Evolutionary conservation across 164 flowering plant genomes (phyloP).

Genomic region (Protea cynaroides): DNA sequence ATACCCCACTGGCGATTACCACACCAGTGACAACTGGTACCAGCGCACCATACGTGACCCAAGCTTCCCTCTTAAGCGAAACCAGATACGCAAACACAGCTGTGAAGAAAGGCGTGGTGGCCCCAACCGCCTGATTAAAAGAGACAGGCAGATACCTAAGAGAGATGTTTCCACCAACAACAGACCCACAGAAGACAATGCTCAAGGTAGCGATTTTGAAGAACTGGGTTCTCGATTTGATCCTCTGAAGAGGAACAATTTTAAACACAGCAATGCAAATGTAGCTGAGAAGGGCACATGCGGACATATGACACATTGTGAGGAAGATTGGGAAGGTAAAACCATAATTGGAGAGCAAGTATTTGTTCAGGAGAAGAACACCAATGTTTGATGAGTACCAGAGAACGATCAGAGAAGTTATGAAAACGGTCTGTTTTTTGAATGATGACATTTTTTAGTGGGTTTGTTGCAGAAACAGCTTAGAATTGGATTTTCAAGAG

Average conservation of each 20-base stretch:
- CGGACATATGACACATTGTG: constrained; percentile 84
- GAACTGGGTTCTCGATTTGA: constrained; percentile 60
- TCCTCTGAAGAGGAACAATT: constrained; percentile 49
- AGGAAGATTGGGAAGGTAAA: constrained; percentile 73
- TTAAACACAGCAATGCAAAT: constrained; percentile 47
- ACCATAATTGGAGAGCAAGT: constrained; percentile 57
- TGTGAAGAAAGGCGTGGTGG: constrained; percentile 78
- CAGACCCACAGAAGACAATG: constrained; percentile 66
- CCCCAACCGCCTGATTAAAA: constrained; percentile 80
- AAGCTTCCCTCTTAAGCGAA: constrained; percentile 64
- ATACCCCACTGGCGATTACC: constrained; percentile 81
- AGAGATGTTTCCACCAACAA: constrained; percentile 78
- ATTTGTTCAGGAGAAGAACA: constrained; percentile 72
- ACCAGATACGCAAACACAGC: constrained; percentile 64
- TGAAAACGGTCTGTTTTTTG: constrained; percentile 33
- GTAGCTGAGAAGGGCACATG: constrained; percentile 69
- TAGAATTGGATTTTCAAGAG: neutral
- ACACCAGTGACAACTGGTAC: constrained; percentile 76
- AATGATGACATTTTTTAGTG: constrained; percentile 10
- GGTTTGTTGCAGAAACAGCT: neutral
- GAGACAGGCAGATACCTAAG: constrained; percentile 70
- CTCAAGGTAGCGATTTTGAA: constrained; percentile 56
- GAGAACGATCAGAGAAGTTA: constrained; percentile 36
- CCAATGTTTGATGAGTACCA: constrained; percentile 84
- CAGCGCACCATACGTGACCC: constrained; percentile 70